A percentile compares a stretch with the other conserved stretches of the same genome.
Conservation (phyloP, 164 flowering plant genomes). For the Chimonanthus salicifolius region DNA sequence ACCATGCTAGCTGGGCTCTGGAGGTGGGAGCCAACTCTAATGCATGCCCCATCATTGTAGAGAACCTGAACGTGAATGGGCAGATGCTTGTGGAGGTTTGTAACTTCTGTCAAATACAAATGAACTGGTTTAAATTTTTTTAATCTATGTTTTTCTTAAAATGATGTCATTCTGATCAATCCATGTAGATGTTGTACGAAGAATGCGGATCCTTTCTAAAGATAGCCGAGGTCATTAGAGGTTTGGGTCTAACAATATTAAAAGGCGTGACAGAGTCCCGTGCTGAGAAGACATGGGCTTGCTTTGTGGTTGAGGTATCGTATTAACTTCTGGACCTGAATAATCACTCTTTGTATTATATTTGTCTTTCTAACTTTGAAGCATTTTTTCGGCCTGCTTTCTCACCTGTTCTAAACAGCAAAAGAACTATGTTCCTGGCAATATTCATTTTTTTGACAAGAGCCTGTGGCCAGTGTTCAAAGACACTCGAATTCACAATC, state of each 20-base stretch:
- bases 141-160: constrained; percentile 1
- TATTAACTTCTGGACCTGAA: too few species aligned
- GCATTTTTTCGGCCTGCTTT: too few species aligned
- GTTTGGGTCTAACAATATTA: constrained; percentile 64
- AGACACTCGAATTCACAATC: too few species aligned
- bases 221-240: constrained; percentile 61
- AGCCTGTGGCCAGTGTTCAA: too few species aligned
- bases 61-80: constrained; percentile 23
- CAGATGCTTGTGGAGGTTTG: constrained; percentile 33
- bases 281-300: constrained; percentile 64
- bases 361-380: too few species aligned
- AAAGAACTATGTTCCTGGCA: too few species aligned
- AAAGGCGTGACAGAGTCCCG: constrained; percentile 69
- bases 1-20: constrained; percentile 27
- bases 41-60: constrained; percentile 18
- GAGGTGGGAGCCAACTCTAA: constrained; percentile 16
- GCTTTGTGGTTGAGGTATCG: constrained; percentile 66
- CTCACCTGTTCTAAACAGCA: too few species aligned
- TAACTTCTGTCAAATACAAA: neutral
- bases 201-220: constrained; percentile 70
- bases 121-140: too few species aligned
- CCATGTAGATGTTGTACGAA: constrained; percentile 67
- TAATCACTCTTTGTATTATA: too few species aligned
- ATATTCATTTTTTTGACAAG: too few species aligned
- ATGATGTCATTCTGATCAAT: neutral